Evolutionary conservation across 2,329 filamentous ascomycete genomes (phyloP).

Genomic region (Cladobotryum mycophilum): DNA sequence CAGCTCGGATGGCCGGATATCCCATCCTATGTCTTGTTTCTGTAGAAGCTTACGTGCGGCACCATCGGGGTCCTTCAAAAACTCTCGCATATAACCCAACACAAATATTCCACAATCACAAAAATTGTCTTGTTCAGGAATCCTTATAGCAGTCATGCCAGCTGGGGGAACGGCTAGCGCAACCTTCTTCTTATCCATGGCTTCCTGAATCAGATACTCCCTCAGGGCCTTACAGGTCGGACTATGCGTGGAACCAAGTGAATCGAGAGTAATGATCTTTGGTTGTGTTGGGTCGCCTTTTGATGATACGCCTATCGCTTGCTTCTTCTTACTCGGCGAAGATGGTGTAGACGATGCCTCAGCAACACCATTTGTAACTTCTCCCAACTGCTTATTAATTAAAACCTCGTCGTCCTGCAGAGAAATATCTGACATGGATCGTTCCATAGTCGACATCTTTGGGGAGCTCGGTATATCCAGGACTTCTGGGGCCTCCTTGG

Average conservation of each 20-base stretch:
- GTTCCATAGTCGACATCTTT: slow-evolving; percentile 15
- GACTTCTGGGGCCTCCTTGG: slow-evolving; percentile 12
- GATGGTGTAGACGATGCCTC: not conserved
- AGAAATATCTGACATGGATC: slow-evolving; percentile 18
- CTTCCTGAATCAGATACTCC: slow-evolving; percentile 71
- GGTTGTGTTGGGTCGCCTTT: slow-evolving; percentile 46
- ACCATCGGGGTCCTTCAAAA: slow-evolving; percentile 65
- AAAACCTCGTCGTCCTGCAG: slow-evolving; percentile 17
- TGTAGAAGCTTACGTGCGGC: slow-evolving; percentile 64
- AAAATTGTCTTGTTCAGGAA: slow-evolving; percentile 76
- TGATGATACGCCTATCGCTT: slow-evolving; percentile 15
- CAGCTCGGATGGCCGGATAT: slow-evolving; percentile 53
- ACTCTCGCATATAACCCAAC: slow-evolving; percentile 76
- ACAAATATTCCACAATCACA: slow-evolving; percentile 88
- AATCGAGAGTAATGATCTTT: slow-evolving; percentile 82
- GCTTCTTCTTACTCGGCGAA: slow-evolving; percentile 7
- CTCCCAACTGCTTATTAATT: not conserved
- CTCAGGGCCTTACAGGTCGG: slow-evolving; percentile 62
- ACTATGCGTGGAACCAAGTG: slow-evolving; percentile 60
- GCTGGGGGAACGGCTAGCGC: slow-evolving; percentile 32
- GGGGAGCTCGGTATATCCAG: slow-evolving; percentile 7
- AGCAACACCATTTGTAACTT: slow-evolving; percentile 1
- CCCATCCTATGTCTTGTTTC: slow-evolving; percentile 44
- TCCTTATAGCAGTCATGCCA: slow-evolving; percentile 62
- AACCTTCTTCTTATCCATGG: slow-evolving; percentile 51